Evolutionary conservation across 768 basidiomycete species (phyloP).

Genomic region (Mycena filopes): DNA sequence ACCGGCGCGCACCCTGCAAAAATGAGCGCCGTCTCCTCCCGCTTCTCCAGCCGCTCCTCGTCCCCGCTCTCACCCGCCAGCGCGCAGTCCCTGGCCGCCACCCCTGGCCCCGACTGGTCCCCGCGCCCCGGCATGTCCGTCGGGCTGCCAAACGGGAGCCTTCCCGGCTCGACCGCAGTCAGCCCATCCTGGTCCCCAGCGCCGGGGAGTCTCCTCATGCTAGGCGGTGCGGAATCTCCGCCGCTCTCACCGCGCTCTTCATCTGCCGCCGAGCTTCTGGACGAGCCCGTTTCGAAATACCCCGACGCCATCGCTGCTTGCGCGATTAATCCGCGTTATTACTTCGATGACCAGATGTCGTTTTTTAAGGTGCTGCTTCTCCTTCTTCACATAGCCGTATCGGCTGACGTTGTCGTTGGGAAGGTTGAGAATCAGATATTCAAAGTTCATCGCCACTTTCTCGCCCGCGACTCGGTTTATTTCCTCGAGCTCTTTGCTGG

Average conservation of each 20-base stretch:
- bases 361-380: slow-evolving; percentile 21
- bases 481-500: slow-evolving; percentile 37
- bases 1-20: background rate
- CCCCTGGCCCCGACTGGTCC: slow-evolving; percentile 28
- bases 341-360: slow-evolving; percentile 32
- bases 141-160: slow-evolving; percentile 21
- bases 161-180: slow-evolving; percentile 24
- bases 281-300: slow-evolving; percentile 21
- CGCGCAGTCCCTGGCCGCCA: slow-evolving; percentile 22
- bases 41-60: slow-evolving; percentile 25
- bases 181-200: slow-evolving; percentile 34
- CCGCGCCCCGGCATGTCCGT: slow-evolving; percentile 29
- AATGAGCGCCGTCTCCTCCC: slow-evolving; percentile 15
- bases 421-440: slow-evolving; percentile 35
- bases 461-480: slow-evolving; percentile 34
- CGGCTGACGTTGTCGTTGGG: background rate
- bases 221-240: slow-evolving; percentile 20
- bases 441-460: slow-evolving; percentile 37
- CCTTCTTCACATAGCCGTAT: background rate
- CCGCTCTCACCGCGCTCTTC: background rate
- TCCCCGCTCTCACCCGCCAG: slow-evolving; percentile 24
- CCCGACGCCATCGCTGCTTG: slow-evolving; percentile 4
- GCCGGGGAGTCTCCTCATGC: slow-evolving; percentile 26
- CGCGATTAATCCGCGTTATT: slow-evolving; percentile 31
- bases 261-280: slow-evolving; percentile 18